Evolutionary conservation across 202 grass and related monocot genomes (phyloP).

Genomic region (Cymbopogon flexuosus): DNA sequence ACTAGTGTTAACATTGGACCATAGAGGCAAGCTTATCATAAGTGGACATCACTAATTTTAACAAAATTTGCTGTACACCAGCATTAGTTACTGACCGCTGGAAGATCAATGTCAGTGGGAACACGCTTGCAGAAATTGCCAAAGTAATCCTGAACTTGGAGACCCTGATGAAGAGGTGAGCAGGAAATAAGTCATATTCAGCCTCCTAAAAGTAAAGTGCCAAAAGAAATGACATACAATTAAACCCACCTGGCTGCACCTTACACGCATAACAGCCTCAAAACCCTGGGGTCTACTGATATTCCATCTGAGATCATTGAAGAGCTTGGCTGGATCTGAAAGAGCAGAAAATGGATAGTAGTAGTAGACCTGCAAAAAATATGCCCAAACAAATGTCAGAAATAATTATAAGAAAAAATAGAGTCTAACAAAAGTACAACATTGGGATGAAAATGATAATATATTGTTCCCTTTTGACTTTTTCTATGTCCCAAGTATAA

Average conservation of each 20-base stretch:
- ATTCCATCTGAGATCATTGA: slow-evolving; percentile 92
- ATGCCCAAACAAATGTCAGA: neutral
- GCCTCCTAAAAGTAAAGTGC: neutral
- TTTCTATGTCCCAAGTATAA: neutral
- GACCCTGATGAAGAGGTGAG: slow-evolving; percentile 41
- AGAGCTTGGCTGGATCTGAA: slow-evolving; percentile 84
- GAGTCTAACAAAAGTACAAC: neutral
- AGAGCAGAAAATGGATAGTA: slow-evolving; percentile 84
- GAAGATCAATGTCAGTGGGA: slow-evolving; percentile 94
- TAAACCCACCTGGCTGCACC: slow-evolving; percentile 60
- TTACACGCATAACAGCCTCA: slow-evolving; percentile 80
- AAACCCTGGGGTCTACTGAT: slow-evolving; percentile 85
- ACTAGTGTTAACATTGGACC: neutral
- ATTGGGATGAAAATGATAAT: neutral
- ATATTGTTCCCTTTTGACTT: neutral
- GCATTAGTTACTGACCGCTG: slow-evolving; percentile 42
- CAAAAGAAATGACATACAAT: neutral
- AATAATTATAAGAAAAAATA: neutral
- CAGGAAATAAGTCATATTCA: neutral
- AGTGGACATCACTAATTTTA: neutral
- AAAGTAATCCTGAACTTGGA: slow-evolving; percentile 84
- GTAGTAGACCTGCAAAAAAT: slow-evolving; percentile 70
- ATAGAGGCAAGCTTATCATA: neutral
- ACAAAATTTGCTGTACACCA: neutral
- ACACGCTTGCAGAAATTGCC: slow-evolving; percentile 87